phyloP scores from a whole-genome alignment of 1,284 basidiomycete genomes.

The Ustilago tritici region DNA sequence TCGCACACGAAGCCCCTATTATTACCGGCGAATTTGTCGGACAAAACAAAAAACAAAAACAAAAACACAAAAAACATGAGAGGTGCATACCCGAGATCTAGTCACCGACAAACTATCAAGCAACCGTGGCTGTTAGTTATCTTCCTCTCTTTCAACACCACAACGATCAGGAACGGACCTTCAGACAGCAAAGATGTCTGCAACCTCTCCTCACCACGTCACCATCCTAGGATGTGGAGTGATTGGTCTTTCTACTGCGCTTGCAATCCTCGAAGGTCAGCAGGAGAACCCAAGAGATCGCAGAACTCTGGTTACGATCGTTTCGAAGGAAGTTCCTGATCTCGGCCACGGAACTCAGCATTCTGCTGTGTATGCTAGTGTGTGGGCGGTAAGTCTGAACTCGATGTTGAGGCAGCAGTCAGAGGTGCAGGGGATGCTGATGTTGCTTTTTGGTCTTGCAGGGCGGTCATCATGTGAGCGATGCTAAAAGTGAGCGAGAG shows the following conservation, averaged over 20 bases:
- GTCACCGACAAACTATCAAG: not conserved
- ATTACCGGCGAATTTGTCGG: constrained; percentile 28
- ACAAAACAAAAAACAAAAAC: not conserved
- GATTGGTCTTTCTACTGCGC: constrained; percentile 49
- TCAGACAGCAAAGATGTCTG: not conserved
- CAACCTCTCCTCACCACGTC: constrained; percentile 15
- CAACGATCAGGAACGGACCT: not conserved
- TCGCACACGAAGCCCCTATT: constrained; percentile 5
- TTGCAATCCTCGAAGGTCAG: constrained; percentile 45
- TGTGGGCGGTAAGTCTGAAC: constrained; percentile 44
- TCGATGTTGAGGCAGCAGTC: too few relatives aligned
- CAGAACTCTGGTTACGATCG: constrained; percentile 29
- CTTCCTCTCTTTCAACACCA: not conserved
- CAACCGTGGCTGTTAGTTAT: not conserved
- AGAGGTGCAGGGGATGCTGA: not conserved
- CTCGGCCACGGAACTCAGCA: constrained; percentile 7
- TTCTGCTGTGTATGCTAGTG: constrained; percentile 47
- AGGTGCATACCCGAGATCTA: not conserved
- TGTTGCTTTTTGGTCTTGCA: constrained; percentile 2
- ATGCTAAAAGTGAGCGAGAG: constrained; percentile 40
- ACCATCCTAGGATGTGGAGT: constrained; percentile 50
- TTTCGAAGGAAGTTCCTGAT: constrained; percentile 42
- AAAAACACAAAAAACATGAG: not conserved
- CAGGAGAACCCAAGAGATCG: not conserved
- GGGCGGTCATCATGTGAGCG: constrained; percentile 54